Evolutionary conservation across 306 rosid genomes (phyloP).

Genomic region (Medicago arabica): DNA sequence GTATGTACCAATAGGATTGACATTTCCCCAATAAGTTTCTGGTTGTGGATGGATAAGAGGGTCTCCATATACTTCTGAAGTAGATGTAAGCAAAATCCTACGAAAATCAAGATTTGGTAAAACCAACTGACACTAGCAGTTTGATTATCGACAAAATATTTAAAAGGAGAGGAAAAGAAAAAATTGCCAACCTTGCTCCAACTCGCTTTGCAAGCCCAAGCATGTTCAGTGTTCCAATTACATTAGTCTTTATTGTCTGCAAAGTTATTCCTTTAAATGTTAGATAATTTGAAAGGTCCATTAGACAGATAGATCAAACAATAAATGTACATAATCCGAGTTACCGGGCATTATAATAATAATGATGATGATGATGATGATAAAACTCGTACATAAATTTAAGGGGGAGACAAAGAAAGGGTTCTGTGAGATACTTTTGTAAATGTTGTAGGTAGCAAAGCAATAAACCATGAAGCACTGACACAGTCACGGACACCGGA

Average conservation of each 20-base stretch:
- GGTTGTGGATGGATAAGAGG: constrained; percentile 94
- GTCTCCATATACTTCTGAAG: constrained; percentile 95
- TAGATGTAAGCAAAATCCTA: constrained; percentile 95
- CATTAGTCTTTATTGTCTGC: constrained; percentile 68
- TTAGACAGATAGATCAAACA: constrained; percentile 10
- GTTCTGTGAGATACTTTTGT: neutral
- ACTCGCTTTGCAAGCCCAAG: constrained; percentile 98
- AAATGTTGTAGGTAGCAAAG: neutral
- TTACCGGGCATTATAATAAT: neutral
- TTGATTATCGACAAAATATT: constrained; percentile 12
- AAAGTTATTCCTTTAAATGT: constrained; percentile 40
- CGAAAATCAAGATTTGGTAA: constrained; percentile 35
- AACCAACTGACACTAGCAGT: constrained; percentile 16
- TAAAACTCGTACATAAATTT: neutral
- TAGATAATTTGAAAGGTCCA: constrained; percentile 40
- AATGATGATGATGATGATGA: neutral
- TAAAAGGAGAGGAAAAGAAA: neutral
- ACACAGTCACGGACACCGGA: too few relatives aligned
- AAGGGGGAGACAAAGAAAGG: neutral
- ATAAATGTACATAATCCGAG: constrained; percentile 8
- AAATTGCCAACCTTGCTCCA: constrained; percentile 74
- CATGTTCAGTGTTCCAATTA: constrained; percentile 73
- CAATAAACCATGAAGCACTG: neutral
- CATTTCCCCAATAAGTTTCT: constrained; percentile 94
- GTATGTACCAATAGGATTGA: constrained; percentile 85